A percentile compares a stretch with the other conserved stretches of the same genome.
Evolutionary conservation across 2,329 filamentous ascomycete species (phyloP).

Genomic region (Aureobasidium leucospermi): DNA sequence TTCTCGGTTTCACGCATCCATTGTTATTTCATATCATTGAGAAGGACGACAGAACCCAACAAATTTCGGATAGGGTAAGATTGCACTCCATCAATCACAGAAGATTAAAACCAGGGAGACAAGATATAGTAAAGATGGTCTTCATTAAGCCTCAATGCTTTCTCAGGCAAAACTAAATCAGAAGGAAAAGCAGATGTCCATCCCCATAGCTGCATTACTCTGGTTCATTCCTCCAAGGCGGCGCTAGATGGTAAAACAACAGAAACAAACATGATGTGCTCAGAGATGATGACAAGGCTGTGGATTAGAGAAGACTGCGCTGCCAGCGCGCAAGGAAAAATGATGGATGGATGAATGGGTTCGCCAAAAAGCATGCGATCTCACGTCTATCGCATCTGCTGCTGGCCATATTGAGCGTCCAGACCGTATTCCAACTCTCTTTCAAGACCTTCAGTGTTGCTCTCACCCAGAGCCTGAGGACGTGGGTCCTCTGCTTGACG

Average conservation of each 20-base stretch:
- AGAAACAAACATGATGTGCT: neutral
- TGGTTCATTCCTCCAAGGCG: neutral
- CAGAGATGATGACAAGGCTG: neutral
- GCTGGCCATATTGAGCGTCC: conserved; percentile 20
- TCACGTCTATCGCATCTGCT: conserved; percentile 3
- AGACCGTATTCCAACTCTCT: conserved; percentile 42
- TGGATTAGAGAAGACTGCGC: conserved; percentile 5
- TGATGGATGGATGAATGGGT: neutral
- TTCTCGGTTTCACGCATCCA: no score
- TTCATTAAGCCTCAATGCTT: neutral
- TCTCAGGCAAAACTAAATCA: neutral
- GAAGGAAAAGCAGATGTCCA: conserved; percentile 4
- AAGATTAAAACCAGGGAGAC: no score
- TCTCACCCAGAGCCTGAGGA: conserved; percentile 42
- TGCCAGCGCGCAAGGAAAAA: conserved; percentile 6
- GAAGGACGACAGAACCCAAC: no score
- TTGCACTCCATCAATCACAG: no score
- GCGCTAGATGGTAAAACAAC: neutral
- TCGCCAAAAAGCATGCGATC: neutral
- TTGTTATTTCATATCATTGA: no score
- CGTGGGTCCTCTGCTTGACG: conserved; percentile 54
- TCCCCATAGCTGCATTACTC: neutral
- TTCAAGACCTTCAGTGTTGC: conserved; percentile 30
- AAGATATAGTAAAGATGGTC: neutral
- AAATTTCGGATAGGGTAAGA: no score